Evolutionary conservation across 306 rosid genomes (phyloP), one percentile per base, ranked within the genome.

Genomic region (Sophora flavescens): DNA sequence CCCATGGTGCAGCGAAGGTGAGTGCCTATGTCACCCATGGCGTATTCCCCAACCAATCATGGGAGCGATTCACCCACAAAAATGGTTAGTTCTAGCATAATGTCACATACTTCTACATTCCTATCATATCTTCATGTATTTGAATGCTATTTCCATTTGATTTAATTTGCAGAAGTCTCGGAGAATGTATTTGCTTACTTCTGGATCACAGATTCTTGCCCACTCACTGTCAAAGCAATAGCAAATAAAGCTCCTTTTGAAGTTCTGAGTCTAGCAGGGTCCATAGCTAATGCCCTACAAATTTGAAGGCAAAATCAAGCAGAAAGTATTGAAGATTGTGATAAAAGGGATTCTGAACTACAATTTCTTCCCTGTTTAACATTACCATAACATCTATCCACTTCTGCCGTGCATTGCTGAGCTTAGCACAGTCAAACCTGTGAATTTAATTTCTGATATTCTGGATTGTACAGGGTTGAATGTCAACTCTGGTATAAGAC

Each of bases 191-290:
- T 92, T 81, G 66, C 97, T 56, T 72, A 89, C 88, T 95, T 95
- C 75, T 95, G 99, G 97, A 95, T 91, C 82, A 95, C 97, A 32
- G 99, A 95, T 87, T 95, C 97, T 71, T 95, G 97, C 86, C 92
- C 97, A 0, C 84, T 83, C 2, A 95, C 97, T 28, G 97, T 90
- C 86, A 84, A 89, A 83, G 93, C 90, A 33, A 80, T 92, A 30
- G 87, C 76, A 57, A 81, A 92, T 70, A 81, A 78, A 75, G 96
- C 97, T 79, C 97, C 97, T 56, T 95, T 90, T 70, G 97, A 92
- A 87, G 91, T 95, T 17, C 14, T 95, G 79, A 92, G 96, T 79
- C 92, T 95, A 6, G 99, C 99, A 13, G 91, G 90, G 57, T 90
- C 99, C 50, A 95, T 92, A 72, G 93, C 99, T 12, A 86, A 86